Percentiles rank a stretch among this genome's conserved stretches.
These are phyloP conservation scores for Phytophthora tubulina DNA, from an alignment of 352 stramenopile species.

Conservation along the genomic window DNA sequence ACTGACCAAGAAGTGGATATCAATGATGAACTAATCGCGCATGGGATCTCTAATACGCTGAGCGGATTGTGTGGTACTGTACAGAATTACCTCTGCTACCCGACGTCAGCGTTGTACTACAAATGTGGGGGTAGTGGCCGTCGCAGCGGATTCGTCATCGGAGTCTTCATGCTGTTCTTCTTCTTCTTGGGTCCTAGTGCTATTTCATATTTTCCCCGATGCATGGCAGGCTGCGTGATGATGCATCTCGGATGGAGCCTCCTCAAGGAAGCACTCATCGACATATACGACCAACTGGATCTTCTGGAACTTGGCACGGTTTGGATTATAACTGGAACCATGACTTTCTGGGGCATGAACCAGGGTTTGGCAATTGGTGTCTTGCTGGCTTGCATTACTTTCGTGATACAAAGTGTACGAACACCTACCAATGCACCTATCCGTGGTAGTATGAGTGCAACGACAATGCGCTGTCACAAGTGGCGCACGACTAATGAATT, in stretches of 20 bases:
- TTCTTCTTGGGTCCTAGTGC: constrained; percentile 91
- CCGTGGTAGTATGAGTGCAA: constrained; percentile 91
- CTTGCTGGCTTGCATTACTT: constrained; percentile 90
- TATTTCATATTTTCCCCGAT: constrained; percentile 89
- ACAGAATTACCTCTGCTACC: constrained; percentile 94
- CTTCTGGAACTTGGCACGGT: constrained; percentile 91
- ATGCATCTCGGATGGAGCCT: constrained; percentile 93
- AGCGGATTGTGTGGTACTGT: constrained; percentile 86
- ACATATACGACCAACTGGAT: constrained; percentile 91
- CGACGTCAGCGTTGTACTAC: constrained; percentile 86
- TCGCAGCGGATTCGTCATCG: constrained; percentile 69
- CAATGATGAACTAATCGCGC: constrained; percentile 93
- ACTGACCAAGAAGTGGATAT: constrained; percentile 92
- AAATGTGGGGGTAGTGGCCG: constrained; percentile 88
- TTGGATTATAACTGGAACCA: constrained; percentile 90
- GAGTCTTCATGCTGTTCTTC: constrained; percentile 79
- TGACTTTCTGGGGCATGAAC: constrained; percentile 95
- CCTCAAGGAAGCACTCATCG: constrained; percentile 90
- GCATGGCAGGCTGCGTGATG: constrained; percentile 94
- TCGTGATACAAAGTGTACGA: constrained; percentile 90
- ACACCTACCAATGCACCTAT: constrained; percentile 89
- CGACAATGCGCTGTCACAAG: constrained; percentile 86
- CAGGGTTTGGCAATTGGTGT: constrained; percentile 90
- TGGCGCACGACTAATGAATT: constrained; percentile 84
- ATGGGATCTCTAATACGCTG: constrained; percentile 93